A percentile compares a stretch with the other conserved stretches of the same genome.
Evolutionary conservation across 345 rosid species (phyloP).

Genomic region (Hibiscus syriacus): DNA sequence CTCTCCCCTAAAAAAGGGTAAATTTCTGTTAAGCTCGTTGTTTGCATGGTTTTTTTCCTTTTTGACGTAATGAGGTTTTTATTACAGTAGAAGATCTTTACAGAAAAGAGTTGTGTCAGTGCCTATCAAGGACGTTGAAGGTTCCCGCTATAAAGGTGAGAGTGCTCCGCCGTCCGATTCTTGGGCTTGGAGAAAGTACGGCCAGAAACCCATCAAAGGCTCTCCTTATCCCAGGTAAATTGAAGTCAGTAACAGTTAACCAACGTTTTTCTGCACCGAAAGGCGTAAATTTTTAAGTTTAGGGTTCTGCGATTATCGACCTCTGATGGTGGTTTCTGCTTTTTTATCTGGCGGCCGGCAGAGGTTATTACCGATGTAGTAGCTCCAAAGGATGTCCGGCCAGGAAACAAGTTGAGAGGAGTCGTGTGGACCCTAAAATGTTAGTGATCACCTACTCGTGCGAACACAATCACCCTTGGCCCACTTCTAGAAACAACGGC

Average conservation of each 20-base stretch:
- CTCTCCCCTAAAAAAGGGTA: constrained; percentile 60
- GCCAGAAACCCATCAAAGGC: constrained; percentile 98
- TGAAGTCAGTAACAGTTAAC: neutral
- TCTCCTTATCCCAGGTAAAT: constrained; percentile 91
- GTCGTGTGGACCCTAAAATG: constrained; percentile 78
- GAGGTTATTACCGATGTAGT: constrained; percentile 94
- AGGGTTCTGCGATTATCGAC: neutral
- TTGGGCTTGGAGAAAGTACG: constrained; percentile 99
- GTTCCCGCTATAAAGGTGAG: constrained; percentile 68
- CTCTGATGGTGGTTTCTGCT: neutral
- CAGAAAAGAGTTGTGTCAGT: constrained; percentile 80
- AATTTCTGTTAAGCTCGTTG: neutral
- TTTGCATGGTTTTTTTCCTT: neutral
- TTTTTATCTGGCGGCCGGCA: constrained; percentile 22
- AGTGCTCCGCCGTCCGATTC: constrained; percentile 84
- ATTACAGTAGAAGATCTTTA: constrained; percentile 44
- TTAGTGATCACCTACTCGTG: constrained; percentile 76
- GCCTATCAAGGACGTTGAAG: constrained; percentile 79
- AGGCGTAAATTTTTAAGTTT: neutral
- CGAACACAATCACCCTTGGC: constrained; percentile 92
- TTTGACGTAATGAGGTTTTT: neutral
- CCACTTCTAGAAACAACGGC: constrained; percentile 41
- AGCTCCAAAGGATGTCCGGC: constrained; percentile 99
- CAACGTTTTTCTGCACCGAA: neutral
- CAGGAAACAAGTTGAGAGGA: constrained; percentile 91